Evolutionary conservation across 371 early-diverging fungal species (phyloP), one percentile per base, ranked within the genome.

Genomic region (Mucor plumbeus): DNA sequence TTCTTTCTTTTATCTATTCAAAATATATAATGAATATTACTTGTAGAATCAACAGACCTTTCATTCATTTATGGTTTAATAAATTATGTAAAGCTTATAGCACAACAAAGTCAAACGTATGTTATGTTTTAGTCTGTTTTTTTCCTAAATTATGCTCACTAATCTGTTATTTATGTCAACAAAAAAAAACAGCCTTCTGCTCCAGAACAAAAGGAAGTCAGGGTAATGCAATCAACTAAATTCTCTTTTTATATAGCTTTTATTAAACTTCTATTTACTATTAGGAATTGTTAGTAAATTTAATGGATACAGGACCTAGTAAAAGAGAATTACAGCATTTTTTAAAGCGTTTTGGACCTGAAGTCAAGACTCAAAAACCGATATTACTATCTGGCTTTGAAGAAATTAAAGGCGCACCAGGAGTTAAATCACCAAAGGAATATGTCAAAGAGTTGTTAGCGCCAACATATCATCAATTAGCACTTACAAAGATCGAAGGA

Each of bases 311-410:
- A 0, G 70, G 87, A 13, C 95, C 94, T 0, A 92, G 92, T 39
- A 90, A 88, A 59, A 87, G 93, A 41, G 95, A 94, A 71, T 85
- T 92, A 5, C 87, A 85, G 33, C 88, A 89, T 63, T 94, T 91
- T 63, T 74, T 92, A 31, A 88, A 87, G 57, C 85, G 87, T 56
- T 92, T 81, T 67, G 79, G 83, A 10, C 81, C 82, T 15, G 73
- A 78, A 26, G 60, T 48, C 21, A 69, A 61, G 21, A 38, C 61
- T 7, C 40, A 44, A n/a, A 56, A 47, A 33, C 63, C 66, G 17
- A 65, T 55, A n/a, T 39, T 64, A 41, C 17, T 63, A 17, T 59
- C 63, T 36, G 63, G 63, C 11, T 63, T 63, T n/a, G 59, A 64
- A 43, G 62, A 61, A 13, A 41, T 36, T 0, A 50, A 67, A 34